These are phyloP conservation scores for Durusdinium trenchii DNA, from an alignment of 73 alveolate species.

Conservation along the genomic window DNA sequence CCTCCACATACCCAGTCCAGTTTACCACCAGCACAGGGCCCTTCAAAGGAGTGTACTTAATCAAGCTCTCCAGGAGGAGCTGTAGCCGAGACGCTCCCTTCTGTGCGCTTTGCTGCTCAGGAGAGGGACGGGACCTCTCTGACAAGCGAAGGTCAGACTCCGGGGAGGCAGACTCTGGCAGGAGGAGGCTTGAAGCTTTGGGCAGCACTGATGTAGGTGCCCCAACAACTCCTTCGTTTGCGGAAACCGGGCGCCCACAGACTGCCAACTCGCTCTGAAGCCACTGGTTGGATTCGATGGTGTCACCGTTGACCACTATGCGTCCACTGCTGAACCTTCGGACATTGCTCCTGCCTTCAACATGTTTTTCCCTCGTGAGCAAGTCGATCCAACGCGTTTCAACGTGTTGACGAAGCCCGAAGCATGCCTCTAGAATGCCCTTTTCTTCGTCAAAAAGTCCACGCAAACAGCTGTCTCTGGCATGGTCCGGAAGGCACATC, in stretches of 20 bases:
- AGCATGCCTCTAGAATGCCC: background rate
- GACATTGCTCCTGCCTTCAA: background rate
- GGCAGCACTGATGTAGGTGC: slow-evolving; percentile 12
- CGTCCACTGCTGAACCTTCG: background rate
- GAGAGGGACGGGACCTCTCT: background rate
- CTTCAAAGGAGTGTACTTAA: background rate
- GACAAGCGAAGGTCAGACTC: background rate
- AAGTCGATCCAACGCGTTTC: background rate
- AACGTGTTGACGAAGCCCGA: background rate
- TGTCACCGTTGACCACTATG: background rate
- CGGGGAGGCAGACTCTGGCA: background rate
- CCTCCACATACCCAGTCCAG: slow-evolving; percentile 5
- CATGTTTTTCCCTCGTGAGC: background rate
- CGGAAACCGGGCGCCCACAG: background rate
- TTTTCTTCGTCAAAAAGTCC: slow-evolving; percentile 13
- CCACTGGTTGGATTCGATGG: background rate
- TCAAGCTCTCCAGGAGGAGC: background rate
- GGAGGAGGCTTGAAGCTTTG: background rate
- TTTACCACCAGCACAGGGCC: background rate
- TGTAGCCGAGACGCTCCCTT: background rate
- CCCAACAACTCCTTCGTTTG: background rate
- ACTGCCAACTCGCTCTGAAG: background rate
- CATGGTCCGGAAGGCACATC: background rate
- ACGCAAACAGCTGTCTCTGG: background rate
- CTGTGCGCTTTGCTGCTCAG: background rate